Base-by-base conservation (phyloP, 139 green algal species). In the Picochlorum costavermella region DNA sequence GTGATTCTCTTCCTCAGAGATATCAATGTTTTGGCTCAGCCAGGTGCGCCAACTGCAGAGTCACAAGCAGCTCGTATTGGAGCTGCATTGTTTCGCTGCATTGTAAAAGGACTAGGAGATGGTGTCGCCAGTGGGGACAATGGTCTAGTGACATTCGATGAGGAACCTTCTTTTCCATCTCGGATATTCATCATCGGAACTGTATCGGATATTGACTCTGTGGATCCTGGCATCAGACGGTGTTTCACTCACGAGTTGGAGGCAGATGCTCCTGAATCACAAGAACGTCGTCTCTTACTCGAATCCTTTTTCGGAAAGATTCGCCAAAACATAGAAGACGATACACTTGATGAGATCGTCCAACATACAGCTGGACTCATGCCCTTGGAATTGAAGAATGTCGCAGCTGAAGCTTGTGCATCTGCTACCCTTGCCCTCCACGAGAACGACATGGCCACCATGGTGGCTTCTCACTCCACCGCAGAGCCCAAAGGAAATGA, bases 181-280 rank as follows among this genome's bases (percentile, higher is more conserved):
- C 1, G 90, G 79, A 6, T 75, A 65, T 13, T 66, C 66, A 1
- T 20, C 64, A 0, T 61, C 46, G 2, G 31, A 2, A 40, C 33
- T 40, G 33, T 8, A 40, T 40, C 33, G 33, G 33, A 40, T 40
- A 40, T 73, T 14, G 80, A 81, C 14, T 79, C 86, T 48, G 23
- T 96, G 20, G 72, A 82, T 1, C 31, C 76, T 6, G 65, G 79
- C 3, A 53, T 96, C 40, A 75, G 87, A 5, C 74, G 83, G 43
- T 84, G 68, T 75, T 96, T 96, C 83, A 95, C 84, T 0, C 87
- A 96, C 68, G 78, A 90, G 55, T 11, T 96, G 0, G 43, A 50
- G 5, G 16, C 89, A 13, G 69, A 76, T 12, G 67, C 77, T 4
- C 73, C 84, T 8, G 66, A 68, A 37, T 13, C 33, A 25, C 11